Evolutionary conservation across 2,329 filamentous ascomycete species (phyloP).

Genomic region (Alternaria incomplexa): DNA sequence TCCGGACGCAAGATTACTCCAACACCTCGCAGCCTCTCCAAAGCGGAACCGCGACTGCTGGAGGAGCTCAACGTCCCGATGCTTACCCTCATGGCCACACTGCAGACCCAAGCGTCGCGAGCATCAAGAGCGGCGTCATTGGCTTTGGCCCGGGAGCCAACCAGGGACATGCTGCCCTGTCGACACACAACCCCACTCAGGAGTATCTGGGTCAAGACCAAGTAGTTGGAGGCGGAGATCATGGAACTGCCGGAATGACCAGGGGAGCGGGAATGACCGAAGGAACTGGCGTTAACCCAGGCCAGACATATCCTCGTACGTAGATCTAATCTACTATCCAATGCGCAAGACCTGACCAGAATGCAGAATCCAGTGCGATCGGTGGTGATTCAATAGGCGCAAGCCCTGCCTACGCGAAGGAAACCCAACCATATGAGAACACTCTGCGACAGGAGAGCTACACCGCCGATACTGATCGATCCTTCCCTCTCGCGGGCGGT

Average conservation of each 20-base stretch:
- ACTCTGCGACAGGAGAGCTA: conserved; percentile 22
- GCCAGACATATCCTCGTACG: conserved; percentile 25
- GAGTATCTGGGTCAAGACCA: conserved; percentile 20
- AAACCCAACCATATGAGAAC: conserved; percentile 13
- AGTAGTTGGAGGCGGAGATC: conserved; percentile 22
- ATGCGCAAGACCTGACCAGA: conserved; percentile 12
- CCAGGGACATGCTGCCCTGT: conserved; percentile 35
- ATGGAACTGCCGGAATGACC: conserved; percentile 15
- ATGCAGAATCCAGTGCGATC: conserved; percentile 8
- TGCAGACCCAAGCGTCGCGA: conserved; percentile 40
- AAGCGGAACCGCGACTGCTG: neutral
- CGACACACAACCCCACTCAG: conserved; percentile 18
- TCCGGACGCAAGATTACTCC: neutral
- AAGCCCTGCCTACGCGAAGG: neutral
- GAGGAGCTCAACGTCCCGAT: conserved; percentile 24
- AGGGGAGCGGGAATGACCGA: conserved; percentile 1
- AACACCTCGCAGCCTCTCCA: conserved; percentile 1
- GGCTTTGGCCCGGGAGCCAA: conserved; percentile 35
- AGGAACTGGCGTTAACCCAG: conserved; percentile 5
- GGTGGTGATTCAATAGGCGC: conserved; percentile 2
- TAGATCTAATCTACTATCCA: conserved; percentile 13
- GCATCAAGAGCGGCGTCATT: conserved; percentile 51
- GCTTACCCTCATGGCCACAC: conserved; percentile 10
- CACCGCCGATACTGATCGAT: conserved; percentile 33
- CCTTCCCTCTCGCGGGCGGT: conserved; percentile 47